Evolutionary conservation across 306 rosid species (phyloP).

Genomic region (Lotus japonicus): DNA sequence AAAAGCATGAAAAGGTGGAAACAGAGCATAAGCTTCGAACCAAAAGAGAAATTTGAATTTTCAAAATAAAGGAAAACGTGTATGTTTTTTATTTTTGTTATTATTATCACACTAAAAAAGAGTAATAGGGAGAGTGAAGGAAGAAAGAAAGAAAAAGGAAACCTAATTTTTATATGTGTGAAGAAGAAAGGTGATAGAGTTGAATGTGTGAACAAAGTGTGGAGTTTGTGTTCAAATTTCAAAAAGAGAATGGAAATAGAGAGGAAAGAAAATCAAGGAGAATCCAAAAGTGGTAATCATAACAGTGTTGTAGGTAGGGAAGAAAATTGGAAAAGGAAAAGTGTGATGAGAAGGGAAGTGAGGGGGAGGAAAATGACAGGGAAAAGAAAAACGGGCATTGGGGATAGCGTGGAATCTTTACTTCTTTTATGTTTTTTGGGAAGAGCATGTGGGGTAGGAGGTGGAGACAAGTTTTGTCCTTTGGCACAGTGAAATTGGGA

Average conservation of each 20-base stretch:
- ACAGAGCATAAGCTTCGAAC: constrained; percentile 2
- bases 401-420: constrained; percentile 35
- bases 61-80: constrained; percentile 29
- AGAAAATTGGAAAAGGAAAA: no score
- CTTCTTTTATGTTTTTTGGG: background rate
- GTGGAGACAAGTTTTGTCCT: constrained; percentile 20
- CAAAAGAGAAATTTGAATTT: constrained; percentile 16
- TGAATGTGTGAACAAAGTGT: background rate
- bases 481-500: background rate
- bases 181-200: background rate
- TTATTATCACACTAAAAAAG: background rate
- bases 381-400: constrained; percentile 12
- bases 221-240: constrained; percentile 12
- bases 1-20: constrained; percentile 2
- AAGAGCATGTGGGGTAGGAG: constrained; percentile 16
- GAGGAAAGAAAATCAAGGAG: constrained; percentile 13
- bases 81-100: background rate
- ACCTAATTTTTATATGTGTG: background rate
- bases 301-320: no score
- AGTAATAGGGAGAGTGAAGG: background rate
- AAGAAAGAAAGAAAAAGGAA: constrained; percentile 25
- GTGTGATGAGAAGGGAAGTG: no score
- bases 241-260: constrained; percentile 14
- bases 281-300: no score
- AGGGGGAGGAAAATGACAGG: constrained; percentile 14